phyloP scores from a whole-genome alignment of 2,329 filamentous ascomycete species.

The Colletotrichum tropicale region DNA sequence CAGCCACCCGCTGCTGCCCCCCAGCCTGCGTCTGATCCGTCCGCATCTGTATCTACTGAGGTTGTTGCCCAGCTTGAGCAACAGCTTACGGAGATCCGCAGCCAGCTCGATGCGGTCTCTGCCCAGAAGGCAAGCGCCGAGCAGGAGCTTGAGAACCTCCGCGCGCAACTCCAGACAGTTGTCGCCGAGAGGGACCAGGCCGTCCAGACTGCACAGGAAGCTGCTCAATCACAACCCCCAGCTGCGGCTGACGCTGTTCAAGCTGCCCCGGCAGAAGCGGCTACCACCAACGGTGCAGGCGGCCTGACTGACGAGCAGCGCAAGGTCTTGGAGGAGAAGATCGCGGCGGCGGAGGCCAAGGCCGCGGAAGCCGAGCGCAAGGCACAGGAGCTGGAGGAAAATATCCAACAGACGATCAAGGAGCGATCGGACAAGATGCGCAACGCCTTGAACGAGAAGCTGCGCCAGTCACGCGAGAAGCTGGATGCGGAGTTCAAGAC shows the following conservation, averaged over 20 bases:
- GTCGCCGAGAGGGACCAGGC: conserved; percentile 70
- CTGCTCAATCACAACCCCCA: conserved; percentile 22
- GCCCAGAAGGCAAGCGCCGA: conserved; percentile 74
- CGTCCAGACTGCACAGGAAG: conserved; percentile 38
- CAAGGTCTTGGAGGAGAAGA: conserved; percentile 61
- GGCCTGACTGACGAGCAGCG: conserved; percentile 61
- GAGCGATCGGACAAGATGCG: conserved; percentile 73
- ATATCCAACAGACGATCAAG: conserved; percentile 65
- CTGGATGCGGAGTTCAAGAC: conserved; percentile 53
- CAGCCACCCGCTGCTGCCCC: conserved; percentile 32
- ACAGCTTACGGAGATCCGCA: conserved; percentile 52
- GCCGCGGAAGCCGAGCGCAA: conserved; percentile 70
- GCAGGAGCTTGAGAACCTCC: conserved; percentile 60
- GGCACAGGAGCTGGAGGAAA: conserved; percentile 67
- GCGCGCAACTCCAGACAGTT: conserved; percentile 63
- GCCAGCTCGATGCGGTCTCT: conserved; percentile 69
- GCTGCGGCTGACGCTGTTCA: not conserved
- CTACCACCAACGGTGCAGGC: conserved; percentile 19
- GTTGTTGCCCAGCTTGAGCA: conserved; percentile 52
- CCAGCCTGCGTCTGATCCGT: conserved; percentile 38
- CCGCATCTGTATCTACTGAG: conserved; percentile 50
- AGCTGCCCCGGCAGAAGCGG: not conserved
- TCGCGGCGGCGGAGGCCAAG: conserved; percentile 64
- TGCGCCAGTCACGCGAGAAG: conserved; percentile 67
- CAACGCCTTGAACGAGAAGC: conserved; percentile 68